Conservation (phyloP, 768 basidiomycete species). For the Cyathus striatus region DNA sequence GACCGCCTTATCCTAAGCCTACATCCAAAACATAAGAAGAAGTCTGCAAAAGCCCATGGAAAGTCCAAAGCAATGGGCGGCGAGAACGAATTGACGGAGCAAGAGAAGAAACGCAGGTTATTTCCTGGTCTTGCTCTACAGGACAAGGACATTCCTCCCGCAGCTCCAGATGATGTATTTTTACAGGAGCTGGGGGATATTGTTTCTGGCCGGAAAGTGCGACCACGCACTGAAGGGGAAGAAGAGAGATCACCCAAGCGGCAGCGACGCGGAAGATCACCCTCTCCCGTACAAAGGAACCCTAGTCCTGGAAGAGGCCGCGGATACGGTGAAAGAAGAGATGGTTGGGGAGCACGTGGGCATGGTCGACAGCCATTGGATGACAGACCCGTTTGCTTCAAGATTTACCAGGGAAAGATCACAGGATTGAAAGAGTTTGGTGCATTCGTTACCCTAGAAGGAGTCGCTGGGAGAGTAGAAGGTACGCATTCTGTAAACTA, state of each 20-base stretch:
- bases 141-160: constrained; percentile 62
- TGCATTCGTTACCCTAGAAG: constrained; percentile 89
- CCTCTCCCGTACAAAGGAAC: constrained; percentile 45
- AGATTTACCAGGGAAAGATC: constrained; percentile 89
- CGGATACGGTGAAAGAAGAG: constrained; percentile 36
- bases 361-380: constrained; percentile 46
- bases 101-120: constrained; percentile 75
- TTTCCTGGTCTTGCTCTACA: constrained; percentile 88
- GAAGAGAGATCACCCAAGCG: constrained; percentile 53
- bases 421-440: constrained; percentile 91
- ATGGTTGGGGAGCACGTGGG: constrained; percentile 31
- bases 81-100: constrained; percentile 42
- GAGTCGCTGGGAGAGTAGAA: constrained; percentile 80
- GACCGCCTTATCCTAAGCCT: constrained; percentile 92
- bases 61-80: constrained; percentile 24
- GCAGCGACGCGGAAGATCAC: constrained; percentile 48
- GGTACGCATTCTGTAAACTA: too few species aligned
- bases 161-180: constrained; percentile 70
- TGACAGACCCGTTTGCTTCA: constrained; percentile 84
- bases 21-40: constrained; percentile 94
- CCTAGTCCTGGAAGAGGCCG: constrained; percentile 59
- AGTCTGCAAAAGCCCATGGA: constrained; percentile 29
- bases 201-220: constrained; percentile 68
- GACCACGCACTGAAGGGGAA: constrained; percentile 30
- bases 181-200: constrained; percentile 88